These are phyloP conservation scores for Globisporangium carolinianum DNA, from an alignment of 352 stramenopile genomes.

Conservation along the genomic window DNA sequence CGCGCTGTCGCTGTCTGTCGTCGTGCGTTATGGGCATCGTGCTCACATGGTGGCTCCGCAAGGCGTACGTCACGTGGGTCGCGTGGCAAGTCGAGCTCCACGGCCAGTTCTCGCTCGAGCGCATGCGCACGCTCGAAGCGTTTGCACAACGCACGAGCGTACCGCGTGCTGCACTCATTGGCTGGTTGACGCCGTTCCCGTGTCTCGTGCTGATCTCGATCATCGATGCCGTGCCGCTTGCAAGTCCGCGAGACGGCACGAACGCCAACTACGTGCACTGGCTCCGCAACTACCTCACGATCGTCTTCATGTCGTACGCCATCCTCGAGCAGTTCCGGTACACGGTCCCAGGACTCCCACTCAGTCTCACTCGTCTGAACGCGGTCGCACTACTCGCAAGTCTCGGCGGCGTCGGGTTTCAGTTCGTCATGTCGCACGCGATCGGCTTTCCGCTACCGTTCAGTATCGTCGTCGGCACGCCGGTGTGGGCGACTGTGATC, in stretches of 20 bases:
- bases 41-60: no score
- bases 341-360: constrained; percentile 5
- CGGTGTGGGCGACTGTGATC: constrained; percentile 15
- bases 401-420: constrained; percentile 13
- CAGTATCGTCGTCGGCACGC: constrained; percentile 17
- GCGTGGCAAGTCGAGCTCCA: constrained; percentile 26
- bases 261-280: constrained; percentile 30
- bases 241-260: constrained; percentile 14
- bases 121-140: constrained; percentile 7
- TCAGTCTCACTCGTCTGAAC: constrained; percentile 9
- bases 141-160: constrained; percentile 7
- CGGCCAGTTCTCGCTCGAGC: constrained; percentile 27
- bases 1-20: no score
- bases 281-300: constrained; percentile 19
- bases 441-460: constrained; percentile 43
- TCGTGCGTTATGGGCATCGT: no score
- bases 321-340: constrained; percentile 24
- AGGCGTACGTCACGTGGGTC: constrained; percentile 5
- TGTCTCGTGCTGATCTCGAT: constrained; percentile 22
- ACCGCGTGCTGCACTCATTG: constrained; percentile 6
- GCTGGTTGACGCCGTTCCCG: constrained; percentile 22
- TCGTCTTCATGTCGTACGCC: constrained; percentile 21
- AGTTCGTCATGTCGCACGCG: constrained; percentile 17
- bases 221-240: constrained; percentile 21
- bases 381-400: constrained; percentile 12